Percentiles rank a stretch among this genome's conserved stretches.
Conservation (phyloP, 306 rosid species). For the Medicago truncatula region DNA sequence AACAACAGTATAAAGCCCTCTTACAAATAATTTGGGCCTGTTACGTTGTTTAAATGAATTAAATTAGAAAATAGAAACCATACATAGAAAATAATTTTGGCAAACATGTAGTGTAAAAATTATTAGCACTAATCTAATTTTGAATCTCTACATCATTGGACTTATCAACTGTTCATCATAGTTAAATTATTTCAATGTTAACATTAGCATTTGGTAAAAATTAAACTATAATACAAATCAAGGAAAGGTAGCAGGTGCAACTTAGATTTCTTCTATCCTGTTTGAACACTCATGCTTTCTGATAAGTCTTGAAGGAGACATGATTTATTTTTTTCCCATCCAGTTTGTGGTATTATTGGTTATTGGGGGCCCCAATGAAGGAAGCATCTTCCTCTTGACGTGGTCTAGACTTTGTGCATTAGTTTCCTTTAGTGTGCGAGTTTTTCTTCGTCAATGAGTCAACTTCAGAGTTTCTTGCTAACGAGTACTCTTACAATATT, state of each 20-base stretch:
- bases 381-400: too few species aligned
- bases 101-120: conserved; percentile 15
- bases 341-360: too few species aligned
- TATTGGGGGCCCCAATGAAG: too few species aligned
- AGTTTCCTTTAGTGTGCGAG: too few species aligned
- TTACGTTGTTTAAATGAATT: conserved; percentile 2
- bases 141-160: background rate
- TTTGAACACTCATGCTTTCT: conserved; percentile 47
- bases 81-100: conserved; percentile 7
- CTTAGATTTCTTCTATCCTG: conserved; percentile 67
- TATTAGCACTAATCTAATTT: conserved; percentile 13
- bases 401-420: too few species aligned
- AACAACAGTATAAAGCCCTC: conserved; percentile 11
- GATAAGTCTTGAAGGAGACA: background rate
- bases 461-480: too few species aligned
- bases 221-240: conserved; percentile 33
- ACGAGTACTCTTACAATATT: too few species aligned
- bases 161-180: conserved; percentile 22
- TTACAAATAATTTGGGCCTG: conserved; percentile 15
- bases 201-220: conserved; percentile 24
- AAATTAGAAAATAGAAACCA: conserved; percentile 15
- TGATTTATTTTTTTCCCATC: too few species aligned
- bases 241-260: conserved; percentile 46
- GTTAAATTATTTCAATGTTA: conserved; percentile 8
- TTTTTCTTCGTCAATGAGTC: too few species aligned